Base-by-base conservation (phyloP, 257 asterid species). In the Gentiana straminea region DNA sequence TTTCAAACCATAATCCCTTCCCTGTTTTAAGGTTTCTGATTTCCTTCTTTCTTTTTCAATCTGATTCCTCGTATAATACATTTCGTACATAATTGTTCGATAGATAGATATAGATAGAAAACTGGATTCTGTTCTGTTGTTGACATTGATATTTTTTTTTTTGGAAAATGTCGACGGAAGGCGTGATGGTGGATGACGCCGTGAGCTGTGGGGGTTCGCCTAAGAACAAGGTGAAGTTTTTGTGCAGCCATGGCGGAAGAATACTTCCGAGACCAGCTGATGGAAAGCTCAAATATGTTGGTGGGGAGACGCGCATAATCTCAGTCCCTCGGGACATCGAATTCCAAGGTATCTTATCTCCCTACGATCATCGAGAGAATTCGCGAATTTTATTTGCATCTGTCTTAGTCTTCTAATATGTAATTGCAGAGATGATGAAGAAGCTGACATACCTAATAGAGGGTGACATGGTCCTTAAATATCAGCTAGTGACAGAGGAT, bases 261-360 rank as follows among this genome's bases (percentile, higher is more conserved):
- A 86, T 90, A 71, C 84, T 90, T 45, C 95, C 93, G 37, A 76
- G 86, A 54, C 93, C 88, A 3, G 38, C 73, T 57, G 88, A 86
- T 61, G 81, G 84, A 64, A 83, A 77, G 43, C 95, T 86, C 67
- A 86, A 84, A 63, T 89, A 89, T 15, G 81, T 81, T 4, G 97
- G 97, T n/a, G 95, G 97, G 7, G 94, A 89, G 74, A 89, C 97
- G 39, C 91, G 97, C 7, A 81, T 89, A 55, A 77, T 86, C 47
- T 79, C 94, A 2, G 84, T 80, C 34, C 74, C 81, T 32, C 64
- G 73, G 12, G 80, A 83, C 48, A 79, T 84, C 48, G 64, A 77
- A 59, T 81, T 79, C 70, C 79, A 62, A 60, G 92, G 97, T 78
- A 66, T 11, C 54, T 3, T 60, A 4, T 13, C 3, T 24, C 10